Evolutionary conservation across 2,329 filamentous ascomycete species (phyloP), one percentile per base, ranked within the genome.

Genomic region (Fusarium bactridioides): DNA sequence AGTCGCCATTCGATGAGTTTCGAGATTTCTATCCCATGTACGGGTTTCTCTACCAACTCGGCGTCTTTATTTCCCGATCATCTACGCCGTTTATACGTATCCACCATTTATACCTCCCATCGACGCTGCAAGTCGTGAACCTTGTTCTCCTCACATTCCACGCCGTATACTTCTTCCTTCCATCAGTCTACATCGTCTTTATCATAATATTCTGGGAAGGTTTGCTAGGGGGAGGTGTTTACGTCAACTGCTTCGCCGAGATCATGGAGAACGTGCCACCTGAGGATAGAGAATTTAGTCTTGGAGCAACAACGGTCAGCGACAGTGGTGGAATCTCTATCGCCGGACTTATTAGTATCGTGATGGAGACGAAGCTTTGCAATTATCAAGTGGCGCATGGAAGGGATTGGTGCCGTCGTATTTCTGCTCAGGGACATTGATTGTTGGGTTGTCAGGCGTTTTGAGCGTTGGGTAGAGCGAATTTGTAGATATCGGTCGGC

Each of bases 21-120:
- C 91, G 95, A 44, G 92, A 91, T 37, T 98, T 98, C 80, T 99
- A 99, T 78, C 95, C 95, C 2, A 94, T 95, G 70, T 99, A 99
- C 81, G 93, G 93, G 72, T 95, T 97, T 64, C 91, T 98, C 69
- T 98, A 99, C 82, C 95, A 99, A 84, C 85, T 95, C 6, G 96
- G 96, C 61, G 96, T 98, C 71, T 98, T 98, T 83, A 89, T 98
- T 75, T 97, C 95, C 2, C 92, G 96, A 21, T 97, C 94, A 1
- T 97, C 94, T 0, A 94, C 94, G 2, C 94, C 95, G 0, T 97
- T 97, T 80, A 80, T 97, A 74, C 91, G 95, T 33, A 88, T 98
- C 45, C 93, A 92, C 75, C 85, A 90, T 54, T 87, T 98, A 4
- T 98, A 98, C 79, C 76, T 93, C 0, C 95, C 95, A 0, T 94